Conservation (phyloP, 345 rosid species). For the Carallia brachiata region DNA sequence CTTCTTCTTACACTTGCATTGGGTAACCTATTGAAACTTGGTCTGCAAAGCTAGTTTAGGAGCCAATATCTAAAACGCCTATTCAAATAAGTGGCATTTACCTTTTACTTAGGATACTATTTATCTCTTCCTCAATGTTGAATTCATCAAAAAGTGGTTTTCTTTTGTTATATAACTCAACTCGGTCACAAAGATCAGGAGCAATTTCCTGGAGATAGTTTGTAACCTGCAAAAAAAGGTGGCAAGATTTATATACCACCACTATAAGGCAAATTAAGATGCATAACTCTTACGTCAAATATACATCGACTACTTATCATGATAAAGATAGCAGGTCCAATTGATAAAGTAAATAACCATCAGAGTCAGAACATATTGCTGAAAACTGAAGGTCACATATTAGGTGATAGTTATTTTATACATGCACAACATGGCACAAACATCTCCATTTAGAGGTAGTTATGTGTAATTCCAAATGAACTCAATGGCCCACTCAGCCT, state of each 20-base stretch:
- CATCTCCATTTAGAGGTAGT: background rate
- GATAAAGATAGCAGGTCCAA: no score
- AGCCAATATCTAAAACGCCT: no score
- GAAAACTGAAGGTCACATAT: no score
- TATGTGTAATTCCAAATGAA: background rate
- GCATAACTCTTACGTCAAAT: no score
- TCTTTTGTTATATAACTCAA: slow-evolving; percentile 70
- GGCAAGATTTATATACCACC: slow-evolving; percentile 2
- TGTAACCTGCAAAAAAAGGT: slow-evolving; percentile 57
- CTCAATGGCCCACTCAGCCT: background rate
- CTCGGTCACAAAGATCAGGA: slow-evolving; percentile 86
- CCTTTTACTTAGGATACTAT: slow-evolving; percentile 89
- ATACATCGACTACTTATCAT: no score
- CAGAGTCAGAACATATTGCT: no score
- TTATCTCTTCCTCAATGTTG: slow-evolving; percentile 80
- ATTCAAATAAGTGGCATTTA: slow-evolving; percentile 19
- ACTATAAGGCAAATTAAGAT: background rate
- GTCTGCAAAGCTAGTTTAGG: no score
- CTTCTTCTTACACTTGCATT: background rate
- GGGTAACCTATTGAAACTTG: no score
- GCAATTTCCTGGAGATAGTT: slow-evolving; percentile 97
- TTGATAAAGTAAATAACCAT: no score
- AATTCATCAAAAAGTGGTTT: slow-evolving; percentile 85
- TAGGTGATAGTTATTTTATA: background rate
- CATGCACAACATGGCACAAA: background rate